Conservation (phyloP, 176 grass and related monocot species). For the Pontederia paniculata region DNA sequence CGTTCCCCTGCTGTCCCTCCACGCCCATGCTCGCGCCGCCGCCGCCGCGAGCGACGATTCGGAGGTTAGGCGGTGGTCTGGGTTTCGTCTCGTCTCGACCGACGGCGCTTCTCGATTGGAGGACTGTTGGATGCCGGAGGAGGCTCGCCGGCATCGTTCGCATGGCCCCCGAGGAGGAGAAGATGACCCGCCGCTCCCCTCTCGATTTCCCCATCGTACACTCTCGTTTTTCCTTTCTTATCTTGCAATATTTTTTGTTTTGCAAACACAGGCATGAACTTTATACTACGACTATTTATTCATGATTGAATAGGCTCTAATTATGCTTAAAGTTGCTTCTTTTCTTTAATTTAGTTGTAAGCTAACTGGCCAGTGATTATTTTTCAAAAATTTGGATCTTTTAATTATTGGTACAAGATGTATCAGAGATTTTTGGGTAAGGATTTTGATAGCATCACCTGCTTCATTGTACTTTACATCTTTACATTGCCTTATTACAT, state of each 20-base stretch:
- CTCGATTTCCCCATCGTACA: constrained; percentile 86
- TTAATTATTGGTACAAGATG: no score
- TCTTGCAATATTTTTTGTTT: not conserved
- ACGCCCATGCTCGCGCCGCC: not conserved
- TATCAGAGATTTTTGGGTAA: no score
- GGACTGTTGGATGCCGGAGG: not conserved
- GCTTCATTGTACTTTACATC: no score
- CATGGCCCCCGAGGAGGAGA: constrained; percentile 65
- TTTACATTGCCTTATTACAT: no score
- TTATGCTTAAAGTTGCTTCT: no score
- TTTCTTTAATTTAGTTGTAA: no score
- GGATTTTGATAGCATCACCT: no score
- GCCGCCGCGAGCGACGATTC: constrained; percentile 9
- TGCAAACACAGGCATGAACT: no score
- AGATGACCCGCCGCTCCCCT: constrained; percentile 67
- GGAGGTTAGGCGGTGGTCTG: not conserved
- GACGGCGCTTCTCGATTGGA: constrained; percentile 1
- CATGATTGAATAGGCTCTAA: no score
- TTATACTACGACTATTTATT: no score
- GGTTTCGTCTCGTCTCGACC: not conserved
- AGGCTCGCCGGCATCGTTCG: constrained; percentile 37
- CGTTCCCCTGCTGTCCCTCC: constrained; percentile 19
- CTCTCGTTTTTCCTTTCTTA: not conserved
- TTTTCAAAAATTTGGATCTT: no score
- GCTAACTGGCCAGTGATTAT: no score